These are phyloP conservation scores for Gynostemma pentaphyllum DNA, from an alignment of 306 rosid genomes.

Conservation along the genomic window DNA sequence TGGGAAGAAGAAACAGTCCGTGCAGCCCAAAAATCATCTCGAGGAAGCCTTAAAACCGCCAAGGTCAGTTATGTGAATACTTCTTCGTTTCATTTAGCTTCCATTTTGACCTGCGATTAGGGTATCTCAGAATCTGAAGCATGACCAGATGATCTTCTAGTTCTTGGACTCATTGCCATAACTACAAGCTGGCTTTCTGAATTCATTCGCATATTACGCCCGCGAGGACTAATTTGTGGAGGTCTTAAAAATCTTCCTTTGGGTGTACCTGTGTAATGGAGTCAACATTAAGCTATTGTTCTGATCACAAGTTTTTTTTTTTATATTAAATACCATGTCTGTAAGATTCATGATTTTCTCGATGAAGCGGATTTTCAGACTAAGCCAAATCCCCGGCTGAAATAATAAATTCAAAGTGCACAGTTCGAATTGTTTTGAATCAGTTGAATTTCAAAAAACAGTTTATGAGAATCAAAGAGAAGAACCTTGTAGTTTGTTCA, in stretches of 20 bases:
- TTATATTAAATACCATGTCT: too few species aligned
- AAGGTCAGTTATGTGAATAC: not conserved
- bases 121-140: constrained; percentile 83
- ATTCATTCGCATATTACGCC: constrained; percentile 22
- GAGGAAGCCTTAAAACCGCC: not conserved
- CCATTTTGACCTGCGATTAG: constrained; percentile 20
- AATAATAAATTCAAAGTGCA: not conserved
- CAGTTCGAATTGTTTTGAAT: not conserved
- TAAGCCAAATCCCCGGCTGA: too few species aligned
- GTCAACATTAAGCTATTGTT: constrained; percentile 4
- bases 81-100: not conserved
- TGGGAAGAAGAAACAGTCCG: constrained; percentile 1
- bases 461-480: not conserved
- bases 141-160: constrained; percentile 57
- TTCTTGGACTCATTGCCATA: constrained; percentile 37
- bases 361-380: too few species aligned
- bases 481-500: constrained; percentile 41
- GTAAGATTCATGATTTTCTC: too few species aligned
- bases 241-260: constrained; percentile 50
- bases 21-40: not conserved
- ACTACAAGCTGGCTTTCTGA: constrained; percentile 29
- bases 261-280: constrained; percentile 42
- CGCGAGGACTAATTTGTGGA: constrained; percentile 39
- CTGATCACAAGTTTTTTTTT: not conserved
- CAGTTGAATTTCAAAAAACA: not conserved